Conservation (phyloP, 2,329 filamentous ascomycete species). For the Aspergillus sp. region DNA sequence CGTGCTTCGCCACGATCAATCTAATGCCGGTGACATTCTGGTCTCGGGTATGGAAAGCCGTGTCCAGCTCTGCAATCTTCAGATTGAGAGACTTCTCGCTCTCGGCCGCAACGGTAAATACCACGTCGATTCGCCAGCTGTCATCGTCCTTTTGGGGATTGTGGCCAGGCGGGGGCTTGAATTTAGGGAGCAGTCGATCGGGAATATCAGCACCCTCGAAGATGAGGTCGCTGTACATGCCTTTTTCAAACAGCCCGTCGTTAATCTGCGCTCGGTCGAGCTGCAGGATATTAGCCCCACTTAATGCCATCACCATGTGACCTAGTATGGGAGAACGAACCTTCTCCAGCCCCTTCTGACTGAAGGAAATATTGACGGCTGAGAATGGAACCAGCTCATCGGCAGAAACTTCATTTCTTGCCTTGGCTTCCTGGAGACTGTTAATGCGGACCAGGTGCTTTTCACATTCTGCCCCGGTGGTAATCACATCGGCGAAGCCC, state of each 20-base stretch:
- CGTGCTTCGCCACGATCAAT: conserved; percentile 4
- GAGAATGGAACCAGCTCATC: conserved; percentile 3
- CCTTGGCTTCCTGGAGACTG: conserved; percentile 2
- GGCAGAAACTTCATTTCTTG: not conserved
- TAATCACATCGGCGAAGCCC: conserved; percentile 8
- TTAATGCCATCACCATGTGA: not conserved
- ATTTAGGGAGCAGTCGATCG: conserved; percentile 12
- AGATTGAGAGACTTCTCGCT: conserved; percentile 6
- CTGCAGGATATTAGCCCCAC: not conserved
- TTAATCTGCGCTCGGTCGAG: not conserved
- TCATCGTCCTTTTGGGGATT: conserved; percentile 1
- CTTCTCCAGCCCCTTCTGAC: conserved; percentile 13
- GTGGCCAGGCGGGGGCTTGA: conserved; percentile 12
- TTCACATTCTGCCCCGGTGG: conserved; percentile 16
- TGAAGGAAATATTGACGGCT: conserved; percentile 15
- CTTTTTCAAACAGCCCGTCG: conserved; percentile 11
- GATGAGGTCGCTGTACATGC: conserved; percentile 19
- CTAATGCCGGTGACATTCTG: conserved; percentile 5
- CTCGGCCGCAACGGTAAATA: conserved; percentile 20
- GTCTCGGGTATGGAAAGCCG: conserved; percentile 10
- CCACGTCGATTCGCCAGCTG: conserved; percentile 13
- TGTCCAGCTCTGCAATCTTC: conserved; percentile 12
- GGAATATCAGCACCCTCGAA: conserved; percentile 17
- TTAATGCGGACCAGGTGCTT: not conserved
- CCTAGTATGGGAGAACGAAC: not conserved